Evolutionary conservation across 2,329 filamentous ascomycete genomes (phyloP), one percentile per base, ranked within the genome.

Genomic region (Xylaria sp.): DNA sequence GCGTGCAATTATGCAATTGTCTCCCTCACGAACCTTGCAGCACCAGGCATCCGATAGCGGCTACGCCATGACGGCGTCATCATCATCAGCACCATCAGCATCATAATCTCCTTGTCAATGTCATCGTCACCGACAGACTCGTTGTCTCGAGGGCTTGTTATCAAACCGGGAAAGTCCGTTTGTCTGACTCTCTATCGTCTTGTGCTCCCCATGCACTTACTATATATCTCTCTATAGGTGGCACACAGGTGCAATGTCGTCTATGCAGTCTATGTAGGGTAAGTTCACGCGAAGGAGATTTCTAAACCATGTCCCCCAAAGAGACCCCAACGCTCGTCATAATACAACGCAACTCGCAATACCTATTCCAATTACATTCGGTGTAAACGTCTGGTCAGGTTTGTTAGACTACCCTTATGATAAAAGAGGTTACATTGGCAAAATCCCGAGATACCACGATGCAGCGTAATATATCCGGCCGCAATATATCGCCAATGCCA

Each of bases 1-100:
- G 58, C 53, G 64, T 56, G 42, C 32, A 39, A 24, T 50, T 48
- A 30, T 54, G 36, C 21, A 50, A 51, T 19, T 17, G 14, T 64
- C 51, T 57, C 17, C 54, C 27, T 68, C 61, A 64, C 51, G 61
- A 21, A 61, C 42, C 32, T 65, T 47, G 50, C 65, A 68, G 61
- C 56, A 39, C 9, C 36, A 58, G 57, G 51, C 57, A 19, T 68
- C 61, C 66, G 66, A 68, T 61, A 65, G 61, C 66, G 65, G 59
- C 55, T 47, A 47, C n/a, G 19, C 42, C 34, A 11, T 32, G 27
- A 17, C 21, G 12, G 55, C 17, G n/a, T 63, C 42, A 59, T 56
- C 19, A 42, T 51, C 27, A 9, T 39, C 34, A 39, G 11, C 34
- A 42, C 9, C 34, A 57, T 4, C 19, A n/a, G 7, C 34, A 39